Base-by-base conservation (phyloP, 176 grass and related monocot species). In the Zizania latifolia region DNA sequence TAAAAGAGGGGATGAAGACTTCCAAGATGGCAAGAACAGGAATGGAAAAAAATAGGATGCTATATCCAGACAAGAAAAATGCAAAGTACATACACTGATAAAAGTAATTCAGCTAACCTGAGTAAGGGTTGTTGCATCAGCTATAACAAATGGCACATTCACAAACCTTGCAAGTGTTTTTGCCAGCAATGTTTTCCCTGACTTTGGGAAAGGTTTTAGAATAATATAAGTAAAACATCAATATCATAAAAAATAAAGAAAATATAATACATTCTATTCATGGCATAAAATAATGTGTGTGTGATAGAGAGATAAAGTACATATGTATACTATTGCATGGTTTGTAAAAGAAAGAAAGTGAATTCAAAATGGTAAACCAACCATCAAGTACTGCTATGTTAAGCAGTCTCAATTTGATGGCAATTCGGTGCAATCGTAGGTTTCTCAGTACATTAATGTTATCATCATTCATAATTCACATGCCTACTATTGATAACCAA, bases 151-250 rank as follows among this genome's bases (percentile, higher is more conserved):
- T 51, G 89, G 89, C 63, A 91, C 85, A 12, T 91, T 91, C 36
- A 91, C 89, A 78, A 87, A 87, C 78, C 81, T 83, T 82, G 89
- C 89, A 45, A 91, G 85, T 58, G 89, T 87, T 87, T 91, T 91
- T 78, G 89, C 89, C 81, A 91, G 81, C 82, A 91, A 77, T 78
- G 89, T 91, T 81, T 91, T 91, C 61, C 89, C 89, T 91, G 89
- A 87, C 85, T 83, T 91, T 82, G 89, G 79, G 65, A 81, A 84
- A 85, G 71, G 84, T 71, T 86, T 80, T 84, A 74, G 43, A 85
- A 81, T 39, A 43, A 81, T 70, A 63, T 81, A 87, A 91, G 81
- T 63, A 79, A 75, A 40, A 27, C 2, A 48, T 75, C 50, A 36
- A 54, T 57, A 29, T 29, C 21, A 62, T 1, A 68, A 62, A 30